Base-by-base conservation (phyloP, 306 rosid species). In the Quercus suber region DNA sequence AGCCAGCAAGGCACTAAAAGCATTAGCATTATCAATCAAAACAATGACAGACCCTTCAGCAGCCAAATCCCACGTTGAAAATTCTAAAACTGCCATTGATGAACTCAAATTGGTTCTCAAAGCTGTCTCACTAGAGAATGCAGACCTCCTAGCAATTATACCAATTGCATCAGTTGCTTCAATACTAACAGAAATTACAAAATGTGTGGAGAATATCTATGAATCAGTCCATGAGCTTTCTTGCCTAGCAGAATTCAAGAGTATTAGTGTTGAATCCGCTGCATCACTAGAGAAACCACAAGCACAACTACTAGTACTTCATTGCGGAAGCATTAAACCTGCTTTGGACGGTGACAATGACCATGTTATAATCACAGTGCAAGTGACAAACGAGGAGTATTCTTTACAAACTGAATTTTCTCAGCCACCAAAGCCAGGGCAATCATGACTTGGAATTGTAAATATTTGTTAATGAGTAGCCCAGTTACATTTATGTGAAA, bases 141-240 rank as follows among this genome's bases (percentile, higher is more conserved):
- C 56, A 1, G 85, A 91, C 80, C 82, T 95, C 43, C 69, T 89
- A 23, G 79, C 84, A 15, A 84, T 92, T 45, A 60, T 92, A 28
- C 91, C 96, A 41, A 83, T 88, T 20, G 91, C 88, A 25, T 76
- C 96, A 15, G 90, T 90, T 57, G 92, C 93, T 51, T 83, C 91
- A 69, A 81, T 89, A 30, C 85, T 95, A 14, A 84, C 79, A 73
- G 94, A 95, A 68, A 91, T 91, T 63, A 91, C 89, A 14, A 82
- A 84, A 25, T 82, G 89, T 1, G 94, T 89, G 23, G 94, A 91
- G 64, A 85, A 86, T 59, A 87, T 95, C 6, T 87, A 87, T 43
- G 86, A 82, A 12, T 78, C 94, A 21, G 93, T 93, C 82, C 68
- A 41, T 5, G 96, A 95, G 74, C 98, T 95, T 51, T 90, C 99